Conservation (phyloP, 2,329 filamentous ascomycete species). For the Aspergillus alliaceus region DNA sequence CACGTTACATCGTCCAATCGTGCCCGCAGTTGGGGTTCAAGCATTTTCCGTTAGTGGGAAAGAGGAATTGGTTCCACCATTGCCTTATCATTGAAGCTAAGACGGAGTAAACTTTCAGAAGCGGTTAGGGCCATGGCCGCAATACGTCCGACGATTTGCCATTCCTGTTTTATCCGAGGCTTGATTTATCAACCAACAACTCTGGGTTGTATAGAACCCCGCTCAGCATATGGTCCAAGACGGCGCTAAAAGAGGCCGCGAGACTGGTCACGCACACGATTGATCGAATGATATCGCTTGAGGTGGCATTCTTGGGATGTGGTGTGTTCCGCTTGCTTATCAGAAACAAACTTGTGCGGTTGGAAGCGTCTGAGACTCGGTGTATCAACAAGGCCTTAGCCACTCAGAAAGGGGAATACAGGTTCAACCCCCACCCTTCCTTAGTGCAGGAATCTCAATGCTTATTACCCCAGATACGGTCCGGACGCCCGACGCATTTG, state of each 20-base stretch:
- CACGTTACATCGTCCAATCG: background rate
- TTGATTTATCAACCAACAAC: too few species aligned
- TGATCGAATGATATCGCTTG: background rate
- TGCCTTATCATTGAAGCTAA: constrained; percentile 1
- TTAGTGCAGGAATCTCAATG: background rate
- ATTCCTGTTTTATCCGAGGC: background rate
- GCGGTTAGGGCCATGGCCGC: background rate
- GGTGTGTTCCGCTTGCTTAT: constrained; percentile 8
- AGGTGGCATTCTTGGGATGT: background rate
- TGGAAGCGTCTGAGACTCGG: background rate
- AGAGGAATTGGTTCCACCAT: too few species aligned
- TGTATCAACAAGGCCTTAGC: too few species aligned
- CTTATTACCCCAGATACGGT: constrained; percentile 2
- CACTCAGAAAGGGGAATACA: background rate
- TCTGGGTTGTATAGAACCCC: background rate
- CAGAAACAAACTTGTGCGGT: constrained; percentile 12
- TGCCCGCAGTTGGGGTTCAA: background rate
- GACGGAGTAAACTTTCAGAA: background rate
- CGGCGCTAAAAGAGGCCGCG: background rate
- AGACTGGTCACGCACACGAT: background rate
- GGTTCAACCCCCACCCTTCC: background rate
- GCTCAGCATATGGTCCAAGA: background rate
- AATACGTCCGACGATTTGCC: constrained; percentile 1
- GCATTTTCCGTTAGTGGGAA: background rate
- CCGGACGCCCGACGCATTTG: background rate